phyloP scores from a whole-genome alignment of 2,329 filamentous ascomycete genomes.

The Sporothrix globosa region DNA sequence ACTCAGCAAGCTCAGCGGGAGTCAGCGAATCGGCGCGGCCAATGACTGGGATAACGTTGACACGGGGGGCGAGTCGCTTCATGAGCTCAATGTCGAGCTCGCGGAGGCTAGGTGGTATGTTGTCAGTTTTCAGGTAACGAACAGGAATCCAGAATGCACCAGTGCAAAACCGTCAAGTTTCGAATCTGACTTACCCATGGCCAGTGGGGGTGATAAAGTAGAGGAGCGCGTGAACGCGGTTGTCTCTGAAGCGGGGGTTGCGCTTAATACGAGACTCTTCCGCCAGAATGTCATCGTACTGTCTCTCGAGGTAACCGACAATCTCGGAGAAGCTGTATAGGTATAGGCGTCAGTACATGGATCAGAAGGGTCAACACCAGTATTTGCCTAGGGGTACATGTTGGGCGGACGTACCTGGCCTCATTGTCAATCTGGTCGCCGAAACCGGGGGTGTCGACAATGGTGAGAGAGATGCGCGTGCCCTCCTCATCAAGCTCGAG shows the following conservation, averaged over 20 bases:
- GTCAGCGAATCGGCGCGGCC: constrained; percentile 98
- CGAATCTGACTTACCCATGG: constrained; percentile 68
- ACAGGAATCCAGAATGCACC: neutral
- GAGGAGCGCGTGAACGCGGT: constrained; percentile 95
- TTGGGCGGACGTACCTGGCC: constrained; percentile 69
- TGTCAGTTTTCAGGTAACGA: constrained; percentile 1
- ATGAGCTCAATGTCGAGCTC: constrained; percentile 99
- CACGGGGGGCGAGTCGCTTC: constrained; percentile 96
- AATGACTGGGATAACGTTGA: constrained; percentile 98
- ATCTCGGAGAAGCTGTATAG: constrained; percentile 85
- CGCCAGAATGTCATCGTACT: constrained; percentile 98
- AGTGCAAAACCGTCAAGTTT: too few species aligned
- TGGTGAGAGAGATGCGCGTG: constrained; percentile 95
- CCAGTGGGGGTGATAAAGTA: constrained; percentile 99
- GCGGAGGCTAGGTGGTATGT: constrained; percentile 67
- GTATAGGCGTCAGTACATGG: neutral
- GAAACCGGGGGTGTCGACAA: constrained; percentile 97
- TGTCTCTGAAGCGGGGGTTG: constrained; percentile 99
- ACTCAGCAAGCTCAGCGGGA: constrained; percentile 93
- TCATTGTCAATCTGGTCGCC: constrained; percentile 99
- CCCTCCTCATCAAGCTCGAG: constrained; percentile 97
- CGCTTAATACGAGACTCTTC: constrained; percentile 99
- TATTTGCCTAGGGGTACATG: neutral
- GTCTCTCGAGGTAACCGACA: constrained; percentile 95
- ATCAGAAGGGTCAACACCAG: neutral